Percentiles rank a stretch among this genome's conserved stretches.
phyloP scores from a whole-genome alignment of 2,329 filamentous ascomycete species.

The Xylariaceae sp. region DNA sequence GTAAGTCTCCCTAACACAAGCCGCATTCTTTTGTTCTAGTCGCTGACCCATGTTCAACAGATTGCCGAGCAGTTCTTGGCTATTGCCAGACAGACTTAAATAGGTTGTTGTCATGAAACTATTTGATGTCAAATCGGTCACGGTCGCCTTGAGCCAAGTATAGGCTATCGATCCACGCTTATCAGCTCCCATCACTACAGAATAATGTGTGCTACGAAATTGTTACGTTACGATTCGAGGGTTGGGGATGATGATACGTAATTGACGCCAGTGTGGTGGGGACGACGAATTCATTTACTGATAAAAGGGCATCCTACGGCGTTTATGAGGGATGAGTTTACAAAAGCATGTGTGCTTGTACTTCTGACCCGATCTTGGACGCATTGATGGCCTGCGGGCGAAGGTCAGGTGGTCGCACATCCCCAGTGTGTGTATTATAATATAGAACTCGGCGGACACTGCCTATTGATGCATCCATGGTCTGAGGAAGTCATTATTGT shows the following conservation, averaged over 20 bases:
- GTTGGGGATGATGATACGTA: slow-evolving; percentile 7
- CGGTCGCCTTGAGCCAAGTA: not conserved
- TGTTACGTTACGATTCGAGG: slow-evolving; percentile 6
- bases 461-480: not conserved
- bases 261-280: slow-evolving; percentile 10
- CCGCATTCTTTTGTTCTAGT: not conserved
- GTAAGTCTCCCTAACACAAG: slow-evolving; percentile 41
- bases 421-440: slow-evolving; percentile 16
- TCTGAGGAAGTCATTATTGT: not conserved
- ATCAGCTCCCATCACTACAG: not conserved
- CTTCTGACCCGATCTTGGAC: slow-evolving; percentile 5
- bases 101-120: slow-evolving; percentile 2
- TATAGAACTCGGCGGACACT: slow-evolving; percentile 14
- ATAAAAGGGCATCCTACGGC: slow-evolving; percentile 21
- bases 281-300: slow-evolving; percentile 10
- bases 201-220: slow-evolving; percentile 2
- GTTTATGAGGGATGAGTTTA: slow-evolving; percentile 14
- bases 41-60: slow-evolving; percentile 20
- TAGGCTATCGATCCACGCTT: slow-evolving; percentile 2
- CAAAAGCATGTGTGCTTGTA: slow-evolving; percentile 14
- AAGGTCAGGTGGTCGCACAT: not conserved
- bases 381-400: slow-evolving; percentile 4
- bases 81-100: slow-evolving; percentile 25
- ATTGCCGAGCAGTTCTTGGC: slow-evolving; percentile 30
- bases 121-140: not conserved